A percentile compares a stretch with the other conserved stretches of the same genome.
phyloP scores from a whole-genome alignment of 1,284 basidiomycete species.

The Irpex lacteus region DNA sequence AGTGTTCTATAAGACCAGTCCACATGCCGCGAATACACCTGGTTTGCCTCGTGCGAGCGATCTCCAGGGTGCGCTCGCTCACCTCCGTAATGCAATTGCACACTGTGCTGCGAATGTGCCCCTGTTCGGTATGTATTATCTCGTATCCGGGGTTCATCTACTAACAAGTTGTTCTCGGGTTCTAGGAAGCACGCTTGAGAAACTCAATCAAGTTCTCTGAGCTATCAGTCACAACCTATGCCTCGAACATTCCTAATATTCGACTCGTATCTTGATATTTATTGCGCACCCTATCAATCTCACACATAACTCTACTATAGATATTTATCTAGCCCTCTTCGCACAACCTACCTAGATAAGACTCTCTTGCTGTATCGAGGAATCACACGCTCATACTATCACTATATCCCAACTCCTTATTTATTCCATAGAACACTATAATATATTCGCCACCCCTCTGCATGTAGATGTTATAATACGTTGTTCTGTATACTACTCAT shows the following conservation, averaged over 20 bases:
- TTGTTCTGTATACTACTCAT: slow-evolving; percentile 10
- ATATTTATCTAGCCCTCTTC: not conserved
- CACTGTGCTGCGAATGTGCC: not conserved
- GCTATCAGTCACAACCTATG: no score
- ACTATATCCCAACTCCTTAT: not conserved
- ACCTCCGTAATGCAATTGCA: slow-evolving; percentile 11
- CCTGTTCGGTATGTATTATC: slow-evolving; percentile 10
- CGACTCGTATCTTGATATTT: no score
- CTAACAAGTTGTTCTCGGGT: not conserved
- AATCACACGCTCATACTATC: not conserved
- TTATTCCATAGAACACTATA: not conserved
- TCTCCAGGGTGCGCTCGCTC: slow-evolving; percentile 10
- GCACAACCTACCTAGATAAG: not conserved
- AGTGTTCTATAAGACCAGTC: not conserved
- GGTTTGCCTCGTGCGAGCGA: slow-evolving; percentile 2
- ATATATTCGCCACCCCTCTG: not conserved
- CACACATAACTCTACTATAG: not conserved
- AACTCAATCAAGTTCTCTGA: not conserved
- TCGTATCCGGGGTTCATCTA: slow-evolving; percentile 1
- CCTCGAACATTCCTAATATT: no score
- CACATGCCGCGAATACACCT: not conserved
- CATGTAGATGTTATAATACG: not conserved
- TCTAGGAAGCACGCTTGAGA: not conserved
- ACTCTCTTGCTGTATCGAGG: not conserved
- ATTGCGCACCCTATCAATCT: no score